These are phyloP conservation scores for Colletotrichum somersetense DNA, from an alignment of 2,329 filamentous ascomycete genomes.

Conservation along the genomic window DNA sequence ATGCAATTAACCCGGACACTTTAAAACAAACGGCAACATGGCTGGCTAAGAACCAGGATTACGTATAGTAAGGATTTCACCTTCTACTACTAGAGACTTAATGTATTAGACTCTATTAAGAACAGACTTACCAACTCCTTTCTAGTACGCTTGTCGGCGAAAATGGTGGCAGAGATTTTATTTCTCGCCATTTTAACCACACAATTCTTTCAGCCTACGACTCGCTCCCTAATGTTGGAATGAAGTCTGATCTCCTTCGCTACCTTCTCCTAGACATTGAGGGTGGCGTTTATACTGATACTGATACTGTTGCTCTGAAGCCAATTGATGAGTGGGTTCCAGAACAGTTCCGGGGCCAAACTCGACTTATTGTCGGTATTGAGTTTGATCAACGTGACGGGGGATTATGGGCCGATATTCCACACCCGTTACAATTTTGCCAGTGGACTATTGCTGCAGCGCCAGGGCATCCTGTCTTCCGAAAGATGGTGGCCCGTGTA, in stretches of 20 bases:
- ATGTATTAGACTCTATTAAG: neutral
- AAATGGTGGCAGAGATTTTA: conserved; percentile 45
- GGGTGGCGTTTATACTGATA: conserved; percentile 67
- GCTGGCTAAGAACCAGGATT: conserved; percentile 39
- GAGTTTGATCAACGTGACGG: conserved; percentile 50
- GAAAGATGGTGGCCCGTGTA: conserved; percentile 45
- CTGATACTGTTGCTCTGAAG: conserved; percentile 68
- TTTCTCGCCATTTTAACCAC: conserved; percentile 40
- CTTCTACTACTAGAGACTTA: neutral
- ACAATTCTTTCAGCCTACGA: conserved; percentile 44
- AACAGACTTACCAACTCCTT: neutral
- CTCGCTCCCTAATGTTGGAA: conserved; percentile 46
- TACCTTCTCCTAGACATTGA: conserved; percentile 48
- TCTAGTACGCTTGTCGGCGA: conserved; percentile 45
- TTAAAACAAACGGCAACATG: conserved; percentile 35
- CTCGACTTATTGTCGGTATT: conserved; percentile 48
- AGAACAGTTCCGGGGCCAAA: conserved; percentile 38
- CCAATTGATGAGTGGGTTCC: conserved; percentile 57
- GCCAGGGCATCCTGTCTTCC: conserved; percentile 49
- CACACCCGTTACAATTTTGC: conserved; percentile 50
- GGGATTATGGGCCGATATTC: conserved; percentile 46
- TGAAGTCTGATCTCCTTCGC: conserved; percentile 49
- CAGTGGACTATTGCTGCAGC: conserved; percentile 53
- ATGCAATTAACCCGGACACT: neutral
- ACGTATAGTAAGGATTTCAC: conserved; percentile 32